Percentiles rank a stretch among this genome's conserved stretches.
phyloP scores from a whole-genome alignment of 257 asterid species.

The Handroanthus guayacan region DNA sequence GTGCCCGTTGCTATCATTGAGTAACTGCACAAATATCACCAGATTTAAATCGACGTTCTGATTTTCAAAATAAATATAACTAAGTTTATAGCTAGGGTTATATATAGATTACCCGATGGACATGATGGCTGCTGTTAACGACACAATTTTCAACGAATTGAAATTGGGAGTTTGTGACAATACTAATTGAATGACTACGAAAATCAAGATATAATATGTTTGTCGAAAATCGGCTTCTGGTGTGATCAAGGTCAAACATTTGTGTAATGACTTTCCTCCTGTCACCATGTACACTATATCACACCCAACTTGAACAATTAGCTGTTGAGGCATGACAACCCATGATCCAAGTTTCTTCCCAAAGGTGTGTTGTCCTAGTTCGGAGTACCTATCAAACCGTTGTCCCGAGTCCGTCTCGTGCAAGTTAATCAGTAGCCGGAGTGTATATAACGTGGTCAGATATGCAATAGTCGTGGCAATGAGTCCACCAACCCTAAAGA shows the following conservation, averaged over 20 bases:
- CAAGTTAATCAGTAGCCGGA: constrained; percentile 47
- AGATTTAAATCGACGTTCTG: neutral
- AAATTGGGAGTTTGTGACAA: constrained; percentile 58
- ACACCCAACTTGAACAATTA: constrained; percentile 49
- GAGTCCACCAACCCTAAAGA: constrained; percentile 46
- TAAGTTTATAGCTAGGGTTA: too few species aligned
- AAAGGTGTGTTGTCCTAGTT: constrained; percentile 48
- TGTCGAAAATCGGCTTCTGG: constrained; percentile 23
- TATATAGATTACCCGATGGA: constrained; percentile 52
- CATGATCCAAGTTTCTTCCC: constrained; percentile 44
- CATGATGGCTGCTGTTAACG: constrained; percentile 58
- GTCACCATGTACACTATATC: constrained; percentile 60
- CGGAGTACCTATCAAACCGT: constrained; percentile 49
- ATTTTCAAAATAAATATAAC: too few species aligned
- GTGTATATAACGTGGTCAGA: constrained; percentile 47
- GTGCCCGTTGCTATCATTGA: constrained; percentile 49
- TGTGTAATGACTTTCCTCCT: constrained; percentile 60
- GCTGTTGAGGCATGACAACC: constrained; percentile 53
- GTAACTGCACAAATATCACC: constrained; percentile 38
- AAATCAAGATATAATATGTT: constrained; percentile 46
- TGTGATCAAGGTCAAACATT: constrained; percentile 12
- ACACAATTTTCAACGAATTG: constrained; percentile 51
- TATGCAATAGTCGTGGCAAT: constrained; percentile 36
- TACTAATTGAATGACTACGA: constrained; percentile 41
- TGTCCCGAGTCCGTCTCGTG: constrained; percentile 46